Base-by-base conservation (phyloP, 2,329 filamentous ascomycete genomes). In the Exutisphaerella laricina region DNA sequence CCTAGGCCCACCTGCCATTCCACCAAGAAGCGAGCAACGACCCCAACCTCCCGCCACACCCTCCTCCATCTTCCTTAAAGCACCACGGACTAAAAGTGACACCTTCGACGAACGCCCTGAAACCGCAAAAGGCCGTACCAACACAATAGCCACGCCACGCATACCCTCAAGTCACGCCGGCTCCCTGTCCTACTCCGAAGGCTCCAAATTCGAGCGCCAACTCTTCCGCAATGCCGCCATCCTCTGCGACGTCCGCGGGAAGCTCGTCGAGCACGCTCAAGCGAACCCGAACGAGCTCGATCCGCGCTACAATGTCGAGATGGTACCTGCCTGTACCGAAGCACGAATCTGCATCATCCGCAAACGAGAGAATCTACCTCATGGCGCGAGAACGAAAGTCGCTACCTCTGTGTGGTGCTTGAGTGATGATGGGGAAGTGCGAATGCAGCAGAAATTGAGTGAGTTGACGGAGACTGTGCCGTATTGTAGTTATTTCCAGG, bases 351-450 rank as follows among this genome's bases (percentile, higher is more conserved):
- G 57, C 12, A 61, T 72, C 0, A 65, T 73, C 6, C 62, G 68
- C 2, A 70, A 69, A 56, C 62, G 66, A 14, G 63, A 70, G 25
- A 59, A 63, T 5, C 52, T 59, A 5, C 49, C 61, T 1, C 57
- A 65, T 14, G n/a, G n/a, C n/a, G 63, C 60, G 10, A 60, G 57
- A 4, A 60, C 64, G 2, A 62, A 58, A 30, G 59, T 69, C 20
- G 62, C 63, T 13, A 70, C 69, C 1, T 70, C 67, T 2, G 65
- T 72, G 12, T 72, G 70, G 70, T 62, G 62, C 0, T 56, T 72
- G 4, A 66, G 64, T 30, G 61, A 70, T 33, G 69, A 72, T 48
- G 63, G 65, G 26, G 59, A 58, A 1, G 56, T 67, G 3, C 61
- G 69, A 7, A 46, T 70, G 22, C 67, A 72, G 43, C 66, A 72